phyloP scores from a whole-genome alignment of 257 asterid genomes.

The Solanum rostratum region DNA sequence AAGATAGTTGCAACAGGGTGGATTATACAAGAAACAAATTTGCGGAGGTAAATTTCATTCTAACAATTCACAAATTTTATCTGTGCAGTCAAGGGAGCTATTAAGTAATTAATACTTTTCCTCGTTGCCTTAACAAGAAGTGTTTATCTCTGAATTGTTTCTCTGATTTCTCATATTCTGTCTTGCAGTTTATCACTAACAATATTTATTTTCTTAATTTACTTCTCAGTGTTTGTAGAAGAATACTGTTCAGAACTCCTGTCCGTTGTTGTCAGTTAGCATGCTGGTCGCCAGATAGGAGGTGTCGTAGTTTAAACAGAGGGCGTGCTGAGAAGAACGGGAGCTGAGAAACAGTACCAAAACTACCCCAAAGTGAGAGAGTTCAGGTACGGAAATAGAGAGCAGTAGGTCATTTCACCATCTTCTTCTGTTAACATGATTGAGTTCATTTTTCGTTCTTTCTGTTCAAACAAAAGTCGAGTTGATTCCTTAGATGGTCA shows the following conservation, averaged over 20 bases:
- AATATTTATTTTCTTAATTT: too few relatives aligned
- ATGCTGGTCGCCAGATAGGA: not conserved
- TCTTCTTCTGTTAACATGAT: not conserved
- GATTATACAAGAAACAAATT: not conserved
- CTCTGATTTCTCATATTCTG: too few relatives aligned
- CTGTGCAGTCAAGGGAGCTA: too few relatives aligned
- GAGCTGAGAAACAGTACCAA: not conserved
- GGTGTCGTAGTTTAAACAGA: not conserved
- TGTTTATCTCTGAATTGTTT: too few relatives aligned
- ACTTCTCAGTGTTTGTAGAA: not conserved
- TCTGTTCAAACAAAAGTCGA: not conserved
- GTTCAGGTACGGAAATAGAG: not conserved
- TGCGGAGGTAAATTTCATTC: not conserved
- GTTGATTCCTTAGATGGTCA: not conserved
- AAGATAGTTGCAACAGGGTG: conserved; percentile 4
- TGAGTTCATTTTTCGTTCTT: not conserved
- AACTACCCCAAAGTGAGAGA: not conserved
- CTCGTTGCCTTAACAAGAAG: too few relatives aligned
- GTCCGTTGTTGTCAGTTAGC: not conserved
- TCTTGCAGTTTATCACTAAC: too few relatives aligned
- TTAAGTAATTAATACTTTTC: too few relatives aligned
- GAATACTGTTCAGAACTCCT: not conserved
- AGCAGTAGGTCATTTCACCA: not conserved
- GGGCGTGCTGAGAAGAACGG: not conserved
- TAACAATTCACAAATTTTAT: too few relatives aligned